A percentile compares a stretch with the other conserved stretches of the same genome.
Conservation (phyloP, 2,329 filamentous ascomycete species). For the Monosporascus sp. region DNA sequence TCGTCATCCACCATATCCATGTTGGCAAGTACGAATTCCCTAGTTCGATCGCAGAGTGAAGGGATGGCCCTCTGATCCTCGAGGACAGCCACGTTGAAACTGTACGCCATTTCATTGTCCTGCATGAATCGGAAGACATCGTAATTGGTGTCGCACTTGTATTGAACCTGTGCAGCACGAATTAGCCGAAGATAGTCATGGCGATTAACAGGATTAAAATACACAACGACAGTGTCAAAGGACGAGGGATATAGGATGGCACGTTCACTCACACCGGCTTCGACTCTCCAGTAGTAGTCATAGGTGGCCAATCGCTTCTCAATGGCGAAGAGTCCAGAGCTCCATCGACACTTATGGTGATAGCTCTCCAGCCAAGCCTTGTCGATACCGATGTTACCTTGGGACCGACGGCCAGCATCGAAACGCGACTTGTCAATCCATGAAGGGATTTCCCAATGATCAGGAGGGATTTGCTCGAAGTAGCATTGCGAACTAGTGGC, state of each 20-base stretch:
- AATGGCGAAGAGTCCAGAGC: slow-evolving; percentile 75
- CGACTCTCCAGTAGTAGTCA: slow-evolving; percentile 57
- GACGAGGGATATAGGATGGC: not conserved
- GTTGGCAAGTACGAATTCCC: slow-evolving; percentile 40
- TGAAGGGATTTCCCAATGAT: slow-evolving; percentile 70
- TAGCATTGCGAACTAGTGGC: slow-evolving; percentile 66
- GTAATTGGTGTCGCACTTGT: slow-evolving; percentile 64
- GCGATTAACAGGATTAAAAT: not conserved
- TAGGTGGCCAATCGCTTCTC: slow-evolving; percentile 64
- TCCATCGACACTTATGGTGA: slow-evolving; percentile 79
- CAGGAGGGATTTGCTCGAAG: slow-evolving; percentile 68
- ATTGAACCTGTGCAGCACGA: slow-evolving; percentile 39
- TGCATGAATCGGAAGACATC: slow-evolving; percentile 84
- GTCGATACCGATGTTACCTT: slow-evolving; percentile 61
- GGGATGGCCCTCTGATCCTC: slow-evolving; percentile 39
- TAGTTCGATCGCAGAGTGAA: slow-evolving; percentile 41
- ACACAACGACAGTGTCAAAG: not conserved
- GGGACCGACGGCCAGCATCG: slow-evolving; percentile 56
- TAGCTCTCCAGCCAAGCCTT: slow-evolving; percentile 63
- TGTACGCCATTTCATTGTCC: slow-evolving; percentile 78
- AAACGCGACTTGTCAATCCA: slow-evolving; percentile 68
- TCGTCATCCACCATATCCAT: slow-evolving; percentile 41
- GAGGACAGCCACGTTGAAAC: slow-evolving; percentile 49
- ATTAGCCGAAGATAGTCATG: slow-evolving; percentile 5
- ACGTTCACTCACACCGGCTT: slow-evolving; percentile 48